Conservation (phyloP, 2,329 filamentous ascomycete genomes). For the Alternaria arbusti region DNA sequence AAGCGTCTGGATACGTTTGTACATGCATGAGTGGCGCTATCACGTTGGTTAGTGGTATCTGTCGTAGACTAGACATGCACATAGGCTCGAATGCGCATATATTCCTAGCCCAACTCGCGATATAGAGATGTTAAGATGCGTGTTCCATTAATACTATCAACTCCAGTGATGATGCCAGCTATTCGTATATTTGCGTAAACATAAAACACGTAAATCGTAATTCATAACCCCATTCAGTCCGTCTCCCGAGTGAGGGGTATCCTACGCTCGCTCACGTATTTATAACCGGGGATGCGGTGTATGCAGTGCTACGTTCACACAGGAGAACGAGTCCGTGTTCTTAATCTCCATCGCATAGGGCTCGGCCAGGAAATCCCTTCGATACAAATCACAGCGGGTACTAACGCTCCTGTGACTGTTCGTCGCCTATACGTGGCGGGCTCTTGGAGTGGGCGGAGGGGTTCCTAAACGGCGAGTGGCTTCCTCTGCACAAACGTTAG, state of each 20-base stretch:
- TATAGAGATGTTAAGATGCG: neutral
- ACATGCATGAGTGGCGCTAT: neutral
- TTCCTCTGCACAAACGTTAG: slow-evolving; percentile 30
- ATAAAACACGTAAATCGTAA: slow-evolving; percentile 7
- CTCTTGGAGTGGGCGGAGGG: slow-evolving; percentile 41
- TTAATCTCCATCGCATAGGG: neutral
- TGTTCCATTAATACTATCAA: neutral
- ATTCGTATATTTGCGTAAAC: neutral
- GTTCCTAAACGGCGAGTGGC: slow-evolving; percentile 43
- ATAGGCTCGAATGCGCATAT: neutral
- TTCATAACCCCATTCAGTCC: neutral
- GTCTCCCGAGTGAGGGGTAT: neutral
- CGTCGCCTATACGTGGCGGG: slow-evolving; percentile 48
- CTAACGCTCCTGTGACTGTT: slow-evolving; percentile 27
- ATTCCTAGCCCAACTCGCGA: neutral
- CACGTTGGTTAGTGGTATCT: neutral
- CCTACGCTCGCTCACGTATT: neutral
- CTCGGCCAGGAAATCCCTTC: neutral
- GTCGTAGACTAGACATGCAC: neutral
- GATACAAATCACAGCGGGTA: neutral
- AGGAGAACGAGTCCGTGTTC: neutral
- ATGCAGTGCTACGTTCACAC: neutral
- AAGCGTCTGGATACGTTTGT: neutral
- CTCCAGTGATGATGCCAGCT: slow-evolving; percentile 1
- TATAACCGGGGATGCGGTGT: neutral